phyloP scores from a whole-genome alignment of 495 filamentous ascomycete species.

The Daldinia vernicosa region DNA sequence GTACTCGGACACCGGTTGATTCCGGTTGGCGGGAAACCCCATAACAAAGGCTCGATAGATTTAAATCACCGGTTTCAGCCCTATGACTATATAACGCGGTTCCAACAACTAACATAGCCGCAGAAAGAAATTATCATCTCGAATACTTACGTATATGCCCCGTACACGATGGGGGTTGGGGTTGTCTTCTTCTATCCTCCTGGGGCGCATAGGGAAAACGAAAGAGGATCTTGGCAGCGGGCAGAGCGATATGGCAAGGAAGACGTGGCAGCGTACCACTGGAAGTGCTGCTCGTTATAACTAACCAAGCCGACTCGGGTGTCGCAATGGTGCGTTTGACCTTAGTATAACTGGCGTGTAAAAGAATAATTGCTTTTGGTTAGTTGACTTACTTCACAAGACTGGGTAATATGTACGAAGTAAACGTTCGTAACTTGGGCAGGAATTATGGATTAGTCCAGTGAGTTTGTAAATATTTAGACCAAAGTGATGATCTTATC shows the following conservation, averaged over 20 bases:
- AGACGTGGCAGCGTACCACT: slow-evolving; percentile 25
- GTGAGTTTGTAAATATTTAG: not conserved
- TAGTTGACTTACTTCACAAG: not conserved
- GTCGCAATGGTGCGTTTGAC: slow-evolving; percentile 7
- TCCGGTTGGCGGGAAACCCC: slow-evolving; percentile 25
- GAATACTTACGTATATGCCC: not conserved
- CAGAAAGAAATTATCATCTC: not conserved
- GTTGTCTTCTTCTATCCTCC: not conserved
- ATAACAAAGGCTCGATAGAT: slow-evolving; percentile 28
- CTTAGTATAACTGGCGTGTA: not conserved
- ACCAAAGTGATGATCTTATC: slow-evolving; percentile 18
- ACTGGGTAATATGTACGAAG: not conserved
- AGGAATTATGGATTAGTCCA: not conserved
- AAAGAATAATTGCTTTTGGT: not conserved
- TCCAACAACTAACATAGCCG: not conserved
- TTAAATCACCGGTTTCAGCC: slow-evolving; percentile 37
- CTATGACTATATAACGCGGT: slow-evolving; percentile 14
- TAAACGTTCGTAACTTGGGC: not conserved
- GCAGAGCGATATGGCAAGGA: slow-evolving; percentile 1
- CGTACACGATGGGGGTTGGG: not conserved
- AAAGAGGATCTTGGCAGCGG: slow-evolving; percentile 21
- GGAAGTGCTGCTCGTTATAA: slow-evolving; percentile 11
- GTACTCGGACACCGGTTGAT: slow-evolving; percentile 13
- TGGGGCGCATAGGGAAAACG: not conserved
- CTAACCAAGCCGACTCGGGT: slow-evolving; percentile 9